Evolutionary conservation across 768 basidiomycete species (phyloP).

Genomic region (Flagelloscypha sp.): DNA sequence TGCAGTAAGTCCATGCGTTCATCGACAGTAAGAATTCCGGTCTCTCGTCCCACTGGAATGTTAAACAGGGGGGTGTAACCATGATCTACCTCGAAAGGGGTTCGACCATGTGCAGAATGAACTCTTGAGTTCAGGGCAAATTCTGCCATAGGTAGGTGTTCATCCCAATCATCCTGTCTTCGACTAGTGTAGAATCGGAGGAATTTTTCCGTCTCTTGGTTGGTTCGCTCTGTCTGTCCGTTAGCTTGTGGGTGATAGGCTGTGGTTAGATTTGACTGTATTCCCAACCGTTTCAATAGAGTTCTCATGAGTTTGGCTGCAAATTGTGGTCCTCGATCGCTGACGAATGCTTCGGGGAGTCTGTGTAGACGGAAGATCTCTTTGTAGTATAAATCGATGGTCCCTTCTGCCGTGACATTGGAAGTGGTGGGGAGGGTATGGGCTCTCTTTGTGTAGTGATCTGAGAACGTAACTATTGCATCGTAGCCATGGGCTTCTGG

Average conservation of each 20-base stretch:
- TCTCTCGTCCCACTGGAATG: too few species aligned
- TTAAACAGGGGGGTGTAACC: slow-evolving; percentile 14
- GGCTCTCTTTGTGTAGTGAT: slow-evolving; percentile 22
- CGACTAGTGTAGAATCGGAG: slow-evolving; percentile 14
- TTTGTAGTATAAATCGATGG: slow-evolving; percentile 13
- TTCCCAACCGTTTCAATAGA: slow-evolving; percentile 21
- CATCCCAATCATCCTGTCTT: slow-evolving; percentile 16
- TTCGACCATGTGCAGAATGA: slow-evolving; percentile 12
- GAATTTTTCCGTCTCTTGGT: slow-evolving; percentile 15
- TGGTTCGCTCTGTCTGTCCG: slow-evolving; percentile 30
- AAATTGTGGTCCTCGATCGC: slow-evolving; percentile 23
- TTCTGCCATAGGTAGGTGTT: slow-evolving; percentile 14
- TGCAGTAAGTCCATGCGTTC: slow-evolving; percentile 6
- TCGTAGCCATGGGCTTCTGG: slow-evolving; percentile 12
- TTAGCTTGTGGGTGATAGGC: slow-evolving; percentile 38
- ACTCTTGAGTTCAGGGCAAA: slow-evolving; percentile 18
- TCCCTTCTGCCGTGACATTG: slow-evolving; percentile 12
- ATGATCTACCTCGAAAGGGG: slow-evolving; percentile 17
- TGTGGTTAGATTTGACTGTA: slow-evolving; percentile 25
- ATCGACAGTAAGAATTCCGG: slow-evolving; percentile 7
- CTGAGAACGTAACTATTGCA: slow-evolving; percentile 16
- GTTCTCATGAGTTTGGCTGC: slow-evolving; percentile 22
- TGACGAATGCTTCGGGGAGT: slow-evolving; percentile 17
- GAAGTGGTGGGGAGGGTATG: slow-evolving; percentile 14
- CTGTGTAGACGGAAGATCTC: slow-evolving; percentile 20